A percentile compares a stretch with the other conserved stretches of the same genome.
These are phyloP conservation scores for Magnaporthiopsis poae DNA, from an alignment of 2,329 filamentous ascomycete genomes.

Conservation along the genomic window DNA sequence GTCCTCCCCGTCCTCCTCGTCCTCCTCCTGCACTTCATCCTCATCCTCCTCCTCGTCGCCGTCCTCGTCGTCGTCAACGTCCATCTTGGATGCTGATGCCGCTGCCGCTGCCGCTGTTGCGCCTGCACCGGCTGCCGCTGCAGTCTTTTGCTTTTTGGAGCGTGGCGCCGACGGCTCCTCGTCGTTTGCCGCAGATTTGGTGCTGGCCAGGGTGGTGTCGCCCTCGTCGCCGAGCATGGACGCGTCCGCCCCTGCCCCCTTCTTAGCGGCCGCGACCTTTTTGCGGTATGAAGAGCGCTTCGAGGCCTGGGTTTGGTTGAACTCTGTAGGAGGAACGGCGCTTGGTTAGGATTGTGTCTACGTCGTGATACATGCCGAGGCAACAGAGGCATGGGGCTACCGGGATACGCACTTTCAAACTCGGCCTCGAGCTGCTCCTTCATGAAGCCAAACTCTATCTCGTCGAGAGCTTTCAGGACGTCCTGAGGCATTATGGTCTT, in stretches of 20 bases:
- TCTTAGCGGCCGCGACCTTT: conserved; percentile 58
- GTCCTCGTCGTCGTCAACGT: conserved; percentile 31
- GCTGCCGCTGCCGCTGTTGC: conserved; percentile 29
- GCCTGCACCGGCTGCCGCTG: conserved; percentile 24
- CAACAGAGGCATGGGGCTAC: not conserved
- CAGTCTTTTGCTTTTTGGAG: conserved; percentile 24
- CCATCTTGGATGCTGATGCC: conserved; percentile 26
- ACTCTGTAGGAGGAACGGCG: conserved; percentile 39
- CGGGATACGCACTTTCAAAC: conserved; percentile 52
- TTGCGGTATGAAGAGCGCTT: conserved; percentile 66
- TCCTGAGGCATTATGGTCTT: conserved; percentile 71
- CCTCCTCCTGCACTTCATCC: conserved; percentile 19
- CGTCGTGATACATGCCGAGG: not conserved
- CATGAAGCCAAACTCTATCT: conserved; percentile 67
- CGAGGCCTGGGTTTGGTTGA: conserved; percentile 61
- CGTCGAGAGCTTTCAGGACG: conserved; percentile 67
- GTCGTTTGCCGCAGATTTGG: conserved; percentile 14
- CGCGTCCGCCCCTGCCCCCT: conserved; percentile 20
- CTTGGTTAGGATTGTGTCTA: not conserved
- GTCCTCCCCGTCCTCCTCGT: conserved; percentile 30
- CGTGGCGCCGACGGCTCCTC: conserved; percentile 17
- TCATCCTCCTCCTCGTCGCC: conserved; percentile 25
- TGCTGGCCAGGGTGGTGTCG: conserved; percentile 14
- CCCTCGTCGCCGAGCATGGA: conserved; percentile 19
- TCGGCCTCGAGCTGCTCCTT: conserved; percentile 61